Evolutionary conservation across 345 rosid genomes (phyloP).

Genomic region (Brassica juncea): DNA sequence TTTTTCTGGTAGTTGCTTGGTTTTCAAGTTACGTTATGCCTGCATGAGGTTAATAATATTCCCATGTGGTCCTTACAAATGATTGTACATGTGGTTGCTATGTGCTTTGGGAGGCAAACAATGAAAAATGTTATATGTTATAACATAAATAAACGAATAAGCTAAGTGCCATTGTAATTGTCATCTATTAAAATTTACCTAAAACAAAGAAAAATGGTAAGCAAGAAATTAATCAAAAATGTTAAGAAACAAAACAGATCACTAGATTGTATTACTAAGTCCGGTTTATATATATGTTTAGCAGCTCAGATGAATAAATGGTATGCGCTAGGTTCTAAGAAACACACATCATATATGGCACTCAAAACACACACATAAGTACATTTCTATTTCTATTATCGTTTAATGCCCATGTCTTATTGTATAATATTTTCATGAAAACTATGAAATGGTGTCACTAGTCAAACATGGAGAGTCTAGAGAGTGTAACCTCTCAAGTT

Average conservation of each 20-base stretch:
- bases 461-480: slow-evolving; percentile 13
- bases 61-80: not conserved
- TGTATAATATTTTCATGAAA: not conserved
- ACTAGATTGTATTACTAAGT: not conserved
- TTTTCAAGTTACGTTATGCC: slow-evolving; percentile 22
- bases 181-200: not conserved
- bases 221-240: not conserved
- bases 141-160: not conserved
- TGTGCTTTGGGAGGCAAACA: not conserved
- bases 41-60: not conserved
- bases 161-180: not conserved
- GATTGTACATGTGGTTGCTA: not conserved
- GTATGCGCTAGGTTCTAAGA: not conserved
- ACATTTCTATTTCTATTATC: not conserved
- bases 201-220: not conserved
- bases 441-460: slow-evolving; percentile 3
- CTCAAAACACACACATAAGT: not conserved
- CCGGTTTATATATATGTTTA: not conserved
- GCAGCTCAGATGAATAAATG: not conserved
- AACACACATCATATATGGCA: not conserved
- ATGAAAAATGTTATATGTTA: not conserved
- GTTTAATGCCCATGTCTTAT: not conserved
- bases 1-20: slow-evolving; percentile 34
- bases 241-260: not conserved
- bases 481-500: slow-evolving; percentile 9